These are phyloP conservation scores for Arctium lappa DNA, from an alignment of 129 eudicot species.

Conservation along the genomic window DNA sequence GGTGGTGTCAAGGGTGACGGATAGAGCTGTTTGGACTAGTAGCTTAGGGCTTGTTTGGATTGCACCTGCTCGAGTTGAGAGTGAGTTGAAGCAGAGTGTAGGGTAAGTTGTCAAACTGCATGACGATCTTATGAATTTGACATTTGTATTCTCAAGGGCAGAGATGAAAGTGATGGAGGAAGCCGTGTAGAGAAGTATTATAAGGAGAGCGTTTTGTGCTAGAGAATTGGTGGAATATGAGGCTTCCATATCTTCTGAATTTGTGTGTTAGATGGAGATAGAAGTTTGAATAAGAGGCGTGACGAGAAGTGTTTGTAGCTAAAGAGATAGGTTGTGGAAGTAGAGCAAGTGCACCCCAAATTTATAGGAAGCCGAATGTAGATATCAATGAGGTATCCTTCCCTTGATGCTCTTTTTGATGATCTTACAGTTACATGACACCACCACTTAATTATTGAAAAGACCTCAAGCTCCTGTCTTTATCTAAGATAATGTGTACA, in stretches of 20 bases:
- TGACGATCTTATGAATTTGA: slow-evolving; percentile 41
- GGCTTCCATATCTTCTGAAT: slow-evolving; percentile 7
- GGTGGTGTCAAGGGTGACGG: slow-evolving; percentile 37
- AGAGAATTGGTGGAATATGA: not conserved
- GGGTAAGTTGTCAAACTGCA: slow-evolving; percentile 47
- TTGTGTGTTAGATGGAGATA: not conserved
- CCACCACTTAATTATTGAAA: not conserved
- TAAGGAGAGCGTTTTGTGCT: not conserved
- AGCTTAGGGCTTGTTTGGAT: slow-evolving; percentile 39
- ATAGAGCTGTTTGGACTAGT: slow-evolving; percentile 36
- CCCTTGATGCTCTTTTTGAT: not conserved
- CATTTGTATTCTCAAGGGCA: slow-evolving; percentile 12
- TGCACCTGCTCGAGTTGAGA: slow-evolving; percentile 26
- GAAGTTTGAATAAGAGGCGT: not conserved
- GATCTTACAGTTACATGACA: not conserved
- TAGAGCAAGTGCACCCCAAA: slow-evolving; percentile 8
- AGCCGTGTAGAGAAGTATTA: not conserved
- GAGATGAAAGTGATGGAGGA: slow-evolving; percentile 15
- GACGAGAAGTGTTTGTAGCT: not conserved
- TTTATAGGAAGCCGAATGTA: slow-evolving; percentile 10
- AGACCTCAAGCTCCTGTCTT: not conserved
- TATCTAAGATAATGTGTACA: not conserved
- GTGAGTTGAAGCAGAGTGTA: slow-evolving; percentile 42
- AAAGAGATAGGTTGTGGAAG: slow-evolving; percentile 9
- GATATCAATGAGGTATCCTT: not conserved